Base-by-base conservation (phyloP, 345 rosid species). In the Tarenaya hassleriana region DNA sequence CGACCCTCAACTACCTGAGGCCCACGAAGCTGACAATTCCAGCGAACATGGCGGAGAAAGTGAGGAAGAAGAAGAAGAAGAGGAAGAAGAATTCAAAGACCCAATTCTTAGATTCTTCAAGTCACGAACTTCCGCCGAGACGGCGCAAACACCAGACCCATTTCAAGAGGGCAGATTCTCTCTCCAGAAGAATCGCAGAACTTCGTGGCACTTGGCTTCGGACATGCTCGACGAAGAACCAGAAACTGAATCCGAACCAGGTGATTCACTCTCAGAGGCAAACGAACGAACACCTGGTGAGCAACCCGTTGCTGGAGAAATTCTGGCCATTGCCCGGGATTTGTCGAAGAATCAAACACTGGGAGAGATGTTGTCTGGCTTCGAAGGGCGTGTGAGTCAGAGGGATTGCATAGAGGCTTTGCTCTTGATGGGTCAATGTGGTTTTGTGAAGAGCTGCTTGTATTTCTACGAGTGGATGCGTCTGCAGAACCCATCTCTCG, bases 401-500 rank as follows among this genome's bases (percentile, higher is more conserved):
- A 60, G 41, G 31, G 79, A 78, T 60, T 74, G 96, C 71, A 69
- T 80, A 63, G 65, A 77, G 42, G 69, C 80, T 24, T 61, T 91
- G 70, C 57, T 55, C n/a, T 31, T 77, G 63, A 67, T 91, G 87
- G 84, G 75, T 0, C 69, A 71, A 17, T 71, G 75, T 50, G 84
- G 88, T 37, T 59, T 80, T 58, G 15, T 75, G 17, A 69, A 35
- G 48, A 32, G 72, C 20, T 79, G 86, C 55, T 60, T 90, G 55
- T 75, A 90, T 64, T 78, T 90, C 55, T 80, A 69, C 13, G 95
- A 90, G 60, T 90, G 97, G 95, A 86, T 90, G 97, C 51, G 71
- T 50, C 58, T 77, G 58, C 97, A 82, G 58, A 85, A 71, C 18
- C 97, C 88, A 0, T 67, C 84, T 1, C 83, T 82, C 18, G 75